Percentiles rank a stretch among this genome's conserved stretches.
These are phyloP conservation scores for Termitomyces sp. DNA, from an alignment of 768 basidiomycete genomes.

Conservation along the genomic window DNA sequence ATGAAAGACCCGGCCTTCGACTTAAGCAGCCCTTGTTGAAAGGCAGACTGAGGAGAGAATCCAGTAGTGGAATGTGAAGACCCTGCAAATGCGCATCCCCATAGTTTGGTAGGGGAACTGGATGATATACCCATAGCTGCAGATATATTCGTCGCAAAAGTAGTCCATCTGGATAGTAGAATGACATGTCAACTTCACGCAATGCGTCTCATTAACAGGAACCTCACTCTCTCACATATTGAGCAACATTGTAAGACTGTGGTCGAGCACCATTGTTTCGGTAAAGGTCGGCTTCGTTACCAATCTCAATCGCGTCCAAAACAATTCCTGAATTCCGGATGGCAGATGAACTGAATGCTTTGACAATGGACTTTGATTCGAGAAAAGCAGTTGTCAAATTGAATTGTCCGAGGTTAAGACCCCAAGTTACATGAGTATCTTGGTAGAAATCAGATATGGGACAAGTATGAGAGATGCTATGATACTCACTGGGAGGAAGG, in stretches of 20 bases:
- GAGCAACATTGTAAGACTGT: constrained; percentile 34
- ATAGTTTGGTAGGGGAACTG: constrained; percentile 40
- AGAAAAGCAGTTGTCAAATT: constrained; percentile 51
- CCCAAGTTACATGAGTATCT: constrained; percentile 68
- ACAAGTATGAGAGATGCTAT: not conserved
- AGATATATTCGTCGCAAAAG: constrained; percentile 48
- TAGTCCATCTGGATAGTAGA: constrained; percentile 6
- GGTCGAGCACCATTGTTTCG: constrained; percentile 40
- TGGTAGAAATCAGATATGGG: not conserved
- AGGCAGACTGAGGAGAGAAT: constrained; percentile 63
- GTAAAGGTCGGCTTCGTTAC: constrained; percentile 64
- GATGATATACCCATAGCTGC: constrained; percentile 33
- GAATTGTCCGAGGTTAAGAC: constrained; percentile 58
- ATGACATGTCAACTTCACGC: not conserved
- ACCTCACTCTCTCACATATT: constrained; percentile 51
- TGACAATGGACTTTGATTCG: constrained; percentile 46
- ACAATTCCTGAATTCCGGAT: constrained; percentile 40
- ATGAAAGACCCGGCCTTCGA: constrained; percentile 46
- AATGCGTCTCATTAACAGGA: not conserved
- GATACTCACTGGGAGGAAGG: constrained; percentile 16
- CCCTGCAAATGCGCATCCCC: constrained; percentile 48
- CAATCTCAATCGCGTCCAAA: constrained; percentile 57
- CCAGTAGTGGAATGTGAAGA: constrained; percentile 42
- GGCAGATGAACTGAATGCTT: constrained; percentile 42
- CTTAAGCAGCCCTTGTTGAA: constrained; percentile 46